A percentile compares a stretch with the other conserved stretches of the same genome.
Conservation (phyloP, 2,329 filamentous ascomycete species). For the Ophiostoma ips region DNA sequence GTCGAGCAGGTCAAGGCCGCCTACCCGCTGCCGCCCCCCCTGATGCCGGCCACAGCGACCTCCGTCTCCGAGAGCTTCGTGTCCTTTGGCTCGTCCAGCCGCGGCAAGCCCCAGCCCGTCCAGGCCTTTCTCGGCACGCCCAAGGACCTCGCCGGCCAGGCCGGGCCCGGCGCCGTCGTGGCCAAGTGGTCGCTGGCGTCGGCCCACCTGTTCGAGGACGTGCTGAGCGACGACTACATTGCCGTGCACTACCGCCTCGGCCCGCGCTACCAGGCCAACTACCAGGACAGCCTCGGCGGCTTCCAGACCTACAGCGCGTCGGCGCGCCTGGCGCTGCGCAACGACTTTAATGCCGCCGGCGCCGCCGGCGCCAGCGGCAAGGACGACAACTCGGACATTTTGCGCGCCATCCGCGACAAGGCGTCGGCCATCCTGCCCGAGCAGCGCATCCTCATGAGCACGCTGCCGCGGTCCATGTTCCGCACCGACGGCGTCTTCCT, state of each 20-base stretch:
- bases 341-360: constrained; percentile 85
- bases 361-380: no score
- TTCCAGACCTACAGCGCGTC: constrained; percentile 96
- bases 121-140: constrained; percentile 92
- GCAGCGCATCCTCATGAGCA: constrained; percentile 65
- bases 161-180: constrained; percentile 57
- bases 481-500: constrained; percentile 68
- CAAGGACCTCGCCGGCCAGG: constrained; percentile 63
- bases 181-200: constrained; percentile 78
- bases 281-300: constrained; percentile 87
- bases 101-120: constrained; percentile 49
- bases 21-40: constrained; percentile 74
- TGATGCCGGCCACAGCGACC: constrained; percentile 40
- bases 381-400: constrained; percentile 81
- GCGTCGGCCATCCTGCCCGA: constrained; percentile 74
- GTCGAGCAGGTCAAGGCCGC: constrained; percentile 80
- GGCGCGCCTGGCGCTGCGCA: constrained; percentile 76
- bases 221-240: constrained; percentile 79
- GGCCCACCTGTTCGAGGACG: constrained; percentile 77
- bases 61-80: constrained; percentile 54
- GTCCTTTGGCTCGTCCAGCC: constrained; percentile 44
- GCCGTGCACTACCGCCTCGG: constrained; percentile 85
- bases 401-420: constrained; percentile 74
- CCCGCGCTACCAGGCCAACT: constrained; percentile 85
- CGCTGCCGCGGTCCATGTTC: constrained; percentile 67